Base-by-base conservation (phyloP, 768 basidiomycete species). In the Podaxis rugospora region DNA sequence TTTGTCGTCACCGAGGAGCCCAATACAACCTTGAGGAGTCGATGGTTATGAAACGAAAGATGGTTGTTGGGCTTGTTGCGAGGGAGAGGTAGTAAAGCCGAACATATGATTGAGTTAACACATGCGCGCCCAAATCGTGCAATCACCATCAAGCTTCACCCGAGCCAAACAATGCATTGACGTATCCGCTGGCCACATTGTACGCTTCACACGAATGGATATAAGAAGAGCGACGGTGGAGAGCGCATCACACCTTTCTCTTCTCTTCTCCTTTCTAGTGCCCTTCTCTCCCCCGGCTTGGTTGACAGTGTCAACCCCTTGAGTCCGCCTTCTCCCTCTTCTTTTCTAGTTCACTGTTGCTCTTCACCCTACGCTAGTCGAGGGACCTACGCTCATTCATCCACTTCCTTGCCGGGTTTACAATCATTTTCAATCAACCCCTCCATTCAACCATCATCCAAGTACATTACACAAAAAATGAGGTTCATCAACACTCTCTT, bases 401-500 rank as follows among this genome's bases (percentile, higher is more conserved):
- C 47, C n/a, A 55, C 6, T 51, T 51, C 39, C 51, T 10, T 44
- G 32, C 32, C 32, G 21, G 23, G 11, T 37, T 62, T 51, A 54
- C 49, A 47, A 7, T 47, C 28, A 21, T 37, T 25, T 37, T 39
- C 18, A 35, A 35, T n/a, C 32, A 35, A n/a, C 35, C 21, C 35
- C 27, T 47, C 37, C 39, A 49, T 47, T 50, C 40, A 23, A 23
- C 35, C 7, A 52, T 54, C 46, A 35, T 27, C 16, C 32, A 16
- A 21, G 10, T 35, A 25, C 28, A 16, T 7, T 35, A 49, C 51
- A 50, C 52, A 44, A 32, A 59, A 37, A 49, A 72, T 72, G 71
- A 68, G 66, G 65, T 71, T 69, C 59, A 63, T 66, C 42, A 53
- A n/a, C n/a, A 55, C 18, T n/a, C 18, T 44, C 1, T 16, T 66